Percentiles rank a stretch among this genome's conserved stretches.
Conservation (phyloP, 2,329 filamentous ascomycete genomes). For the Fusarium subtropicale region DNA sequence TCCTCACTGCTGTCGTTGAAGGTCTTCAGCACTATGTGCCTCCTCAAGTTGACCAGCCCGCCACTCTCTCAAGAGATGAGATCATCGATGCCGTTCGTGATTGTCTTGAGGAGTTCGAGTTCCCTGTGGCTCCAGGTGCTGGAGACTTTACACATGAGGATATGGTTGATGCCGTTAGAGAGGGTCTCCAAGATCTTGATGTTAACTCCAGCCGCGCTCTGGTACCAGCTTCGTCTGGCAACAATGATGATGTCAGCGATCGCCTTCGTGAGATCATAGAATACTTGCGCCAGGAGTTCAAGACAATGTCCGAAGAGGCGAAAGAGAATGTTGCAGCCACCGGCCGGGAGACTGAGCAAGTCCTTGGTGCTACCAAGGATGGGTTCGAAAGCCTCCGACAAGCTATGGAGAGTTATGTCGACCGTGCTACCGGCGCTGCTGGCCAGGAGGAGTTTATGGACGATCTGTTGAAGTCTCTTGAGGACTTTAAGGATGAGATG, state of each 20-base stretch:
- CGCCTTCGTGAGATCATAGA: constrained; percentile 75
- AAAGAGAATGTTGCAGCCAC: constrained; percentile 84
- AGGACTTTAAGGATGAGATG: constrained; percentile 75
- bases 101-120: constrained; percentile 87
- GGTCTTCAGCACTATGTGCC: constrained; percentile 84
- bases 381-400: constrained; percentile 82
- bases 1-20: constrained; percentile 86
- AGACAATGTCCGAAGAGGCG: constrained; percentile 69
- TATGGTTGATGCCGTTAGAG: constrained; percentile 71
- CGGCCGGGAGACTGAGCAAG: constrained; percentile 86
- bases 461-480: constrained; percentile 72
- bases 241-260: constrained; percentile 63
- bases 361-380: constrained; percentile 88
- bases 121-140: constrained; percentile 70
- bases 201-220: constrained; percentile 57
- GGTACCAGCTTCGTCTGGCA: constrained; percentile 52
- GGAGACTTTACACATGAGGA: constrained; percentile 68
- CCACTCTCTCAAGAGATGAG: constrained; percentile 81
- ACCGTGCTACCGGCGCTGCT: constrained; percentile 74
- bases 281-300: constrained; percentile 69
- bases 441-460: constrained; percentile 84
- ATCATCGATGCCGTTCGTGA: constrained; percentile 86
- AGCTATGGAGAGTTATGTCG: constrained; percentile 85
- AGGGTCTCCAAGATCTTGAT: constrained; percentile 66
- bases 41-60: constrained; percentile 76